These are phyloP conservation scores for Hypoxylon fragiforme DNA, from an alignment of 495 filamentous ascomycete genomes.

Conservation along the genomic window DNA sequence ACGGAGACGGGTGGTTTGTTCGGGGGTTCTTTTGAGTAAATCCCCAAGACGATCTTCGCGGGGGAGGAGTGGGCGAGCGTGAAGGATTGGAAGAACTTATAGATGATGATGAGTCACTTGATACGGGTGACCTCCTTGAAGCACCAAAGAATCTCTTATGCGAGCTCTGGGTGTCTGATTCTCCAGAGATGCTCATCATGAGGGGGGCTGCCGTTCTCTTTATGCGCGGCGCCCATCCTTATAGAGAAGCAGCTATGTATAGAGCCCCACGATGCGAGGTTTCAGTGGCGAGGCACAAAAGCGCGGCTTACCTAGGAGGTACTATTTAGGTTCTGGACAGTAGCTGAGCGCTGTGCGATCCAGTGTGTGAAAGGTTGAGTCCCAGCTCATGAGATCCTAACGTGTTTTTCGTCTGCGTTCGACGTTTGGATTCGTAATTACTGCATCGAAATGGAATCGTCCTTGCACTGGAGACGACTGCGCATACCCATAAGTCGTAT, in stretches of 20 bases:
- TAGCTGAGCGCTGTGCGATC: slow-evolving; percentile 7
- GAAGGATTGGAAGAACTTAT: neutral
- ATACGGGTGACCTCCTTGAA: slow-evolving; percentile 6
- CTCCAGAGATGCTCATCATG: slow-evolving; percentile 13
- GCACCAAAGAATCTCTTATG: slow-evolving; percentile 1
- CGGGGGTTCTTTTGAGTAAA: slow-evolving; percentile 1
- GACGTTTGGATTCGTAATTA: slow-evolving; percentile 9
- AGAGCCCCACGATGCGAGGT: neutral
- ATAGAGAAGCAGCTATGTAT: slow-evolving; percentile 4
- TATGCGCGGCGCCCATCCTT: slow-evolving; percentile 24
- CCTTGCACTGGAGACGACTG: slow-evolving; percentile 14
- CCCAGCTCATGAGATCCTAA: slow-evolving; percentile 23
- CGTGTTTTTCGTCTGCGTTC: slow-evolving; percentile 3
- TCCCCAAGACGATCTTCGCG: slow-evolving; percentile 20
- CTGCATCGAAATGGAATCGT: neutral
- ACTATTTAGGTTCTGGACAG: neutral
- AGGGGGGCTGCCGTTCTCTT: slow-evolving; percentile 14
- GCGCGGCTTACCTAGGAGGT: neutral
- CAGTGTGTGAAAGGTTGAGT: neutral
- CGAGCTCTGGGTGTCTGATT: slow-evolving; percentile 20
- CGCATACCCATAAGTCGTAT: slow-evolving; percentile 15
- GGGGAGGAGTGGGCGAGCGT: slow-evolving; percentile 26
- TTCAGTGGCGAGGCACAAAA: neutral
- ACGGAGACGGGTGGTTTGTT: neutral
- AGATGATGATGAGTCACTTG: slow-evolving; percentile 11